Percentiles rank a stretch among this genome's conserved stretches.
phyloP scores from a whole-genome alignment of 176 grass and related monocot species.

The Thinopyrum elongatum region DNA sequence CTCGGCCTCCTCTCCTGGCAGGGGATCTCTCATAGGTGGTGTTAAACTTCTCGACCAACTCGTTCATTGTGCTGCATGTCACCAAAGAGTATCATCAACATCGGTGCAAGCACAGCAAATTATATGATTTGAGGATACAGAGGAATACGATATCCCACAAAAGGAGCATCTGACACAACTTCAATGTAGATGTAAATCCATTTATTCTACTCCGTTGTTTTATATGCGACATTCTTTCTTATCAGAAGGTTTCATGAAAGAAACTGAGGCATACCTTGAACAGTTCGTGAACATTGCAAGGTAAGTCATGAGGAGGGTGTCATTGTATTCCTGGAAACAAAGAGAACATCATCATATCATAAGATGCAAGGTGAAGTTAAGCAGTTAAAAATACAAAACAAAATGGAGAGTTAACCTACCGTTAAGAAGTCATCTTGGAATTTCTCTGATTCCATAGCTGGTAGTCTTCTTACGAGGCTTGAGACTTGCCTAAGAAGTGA shows the following conservation, averaged over 20 bases:
- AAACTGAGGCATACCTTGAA: constrained; percentile 51
- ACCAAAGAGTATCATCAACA: neutral
- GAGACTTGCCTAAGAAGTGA: constrained; percentile 94
- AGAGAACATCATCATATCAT: neutral
- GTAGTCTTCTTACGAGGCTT: constrained; percentile 94
- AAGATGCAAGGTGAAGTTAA: neutral
- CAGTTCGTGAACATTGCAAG: constrained; percentile 97
- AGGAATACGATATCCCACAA: neutral
- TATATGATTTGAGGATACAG: neutral
- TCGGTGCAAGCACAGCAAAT: neutral
- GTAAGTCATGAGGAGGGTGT: constrained; percentile 97
- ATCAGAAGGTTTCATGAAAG: neutral
- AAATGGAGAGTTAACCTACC: constrained; percentile 43
- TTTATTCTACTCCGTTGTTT: neutral
- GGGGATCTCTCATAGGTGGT: constrained; percentile 67
- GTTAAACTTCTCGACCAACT: constrained; percentile 93
- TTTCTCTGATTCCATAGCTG: constrained; percentile 91
- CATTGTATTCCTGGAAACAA: constrained; percentile 87
- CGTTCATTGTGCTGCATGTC: constrained; percentile 81
- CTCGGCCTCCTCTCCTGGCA: constrained; percentile 81
- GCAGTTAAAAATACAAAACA: neutral
- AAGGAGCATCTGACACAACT: neutral
- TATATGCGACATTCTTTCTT: neutral
- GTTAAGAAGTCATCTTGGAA: constrained; percentile 97
- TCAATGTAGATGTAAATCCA: neutral